Percentiles rank a stretch among this genome's conserved stretches.
These are phyloP conservation scores for Moesziomyces antarcticus DNA, from an alignment of 1,284 basidiomycete species.

Conservation along the genomic window DNA sequence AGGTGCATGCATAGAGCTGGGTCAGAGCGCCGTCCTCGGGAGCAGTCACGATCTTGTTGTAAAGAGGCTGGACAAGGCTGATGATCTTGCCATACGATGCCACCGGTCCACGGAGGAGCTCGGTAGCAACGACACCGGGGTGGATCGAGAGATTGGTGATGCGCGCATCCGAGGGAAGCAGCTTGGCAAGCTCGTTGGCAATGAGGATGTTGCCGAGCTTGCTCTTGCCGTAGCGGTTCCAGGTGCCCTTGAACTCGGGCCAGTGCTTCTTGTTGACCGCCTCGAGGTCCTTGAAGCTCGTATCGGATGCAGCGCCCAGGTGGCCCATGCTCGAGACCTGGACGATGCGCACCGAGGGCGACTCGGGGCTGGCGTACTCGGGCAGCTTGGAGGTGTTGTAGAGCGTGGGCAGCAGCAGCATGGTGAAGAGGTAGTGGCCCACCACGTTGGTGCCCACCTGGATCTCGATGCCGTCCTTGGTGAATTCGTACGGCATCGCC, in stretches of 20 bases:
- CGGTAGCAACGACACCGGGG: constrained; percentile 42
- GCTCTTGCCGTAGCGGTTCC: constrained; percentile 47
- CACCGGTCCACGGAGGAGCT: constrained; percentile 20
- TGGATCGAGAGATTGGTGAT: constrained; percentile 46
- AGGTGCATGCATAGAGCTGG: constrained; percentile 63
- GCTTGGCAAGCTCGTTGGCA: constrained; percentile 40
- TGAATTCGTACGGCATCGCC: constrained; percentile 41
- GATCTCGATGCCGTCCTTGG: constrained; percentile 59
- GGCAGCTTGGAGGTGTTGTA: constrained; percentile 48
- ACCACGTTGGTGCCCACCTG: constrained; percentile 61
- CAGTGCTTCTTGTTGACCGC: constrained; percentile 46
- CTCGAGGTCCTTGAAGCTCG: constrained; percentile 45
- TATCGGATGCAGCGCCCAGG: constrained; percentile 8
- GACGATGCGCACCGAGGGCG: constrained; percentile 47
- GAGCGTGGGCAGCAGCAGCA: constrained; percentile 50
- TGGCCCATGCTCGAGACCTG: constrained; percentile 52
- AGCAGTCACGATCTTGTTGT: constrained; percentile 40
- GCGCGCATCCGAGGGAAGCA: constrained; percentile 31
- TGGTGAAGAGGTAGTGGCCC: constrained; percentile 55
- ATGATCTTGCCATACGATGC: constrained; percentile 47
- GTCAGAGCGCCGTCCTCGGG: constrained; percentile 62
- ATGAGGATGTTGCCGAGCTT: constrained; percentile 56
- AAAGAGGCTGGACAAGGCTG: constrained; percentile 12
- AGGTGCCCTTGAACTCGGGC: constrained; percentile 49
- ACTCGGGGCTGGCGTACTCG: constrained; percentile 39